phyloP scores from a whole-genome alignment of 1,284 basidiomycete species.

The Malassezia globosa region DNA sequence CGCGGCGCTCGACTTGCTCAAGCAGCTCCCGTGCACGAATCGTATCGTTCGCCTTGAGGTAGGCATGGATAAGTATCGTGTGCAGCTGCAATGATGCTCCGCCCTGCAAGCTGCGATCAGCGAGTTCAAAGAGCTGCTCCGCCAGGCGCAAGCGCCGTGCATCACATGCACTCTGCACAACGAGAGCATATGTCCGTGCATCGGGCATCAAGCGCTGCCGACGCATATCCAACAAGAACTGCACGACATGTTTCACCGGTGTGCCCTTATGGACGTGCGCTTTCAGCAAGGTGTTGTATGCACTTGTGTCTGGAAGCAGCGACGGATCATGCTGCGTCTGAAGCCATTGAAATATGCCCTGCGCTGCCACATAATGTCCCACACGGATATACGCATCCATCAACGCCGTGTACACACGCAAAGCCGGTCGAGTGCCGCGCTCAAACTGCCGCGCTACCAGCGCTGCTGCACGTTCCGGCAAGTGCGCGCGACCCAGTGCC shows the following conservation, averaged over 20 bases:
- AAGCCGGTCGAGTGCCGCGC: constrained; percentile 1
- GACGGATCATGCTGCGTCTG: constrained; percentile 15
- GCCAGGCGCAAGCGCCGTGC: constrained; percentile 60
- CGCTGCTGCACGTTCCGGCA: constrained; percentile 9
- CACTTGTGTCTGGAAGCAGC: constrained; percentile 24
- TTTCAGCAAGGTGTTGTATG: constrained; percentile 61
- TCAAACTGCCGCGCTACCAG: constrained; percentile 4
- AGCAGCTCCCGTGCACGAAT: constrained; percentile 59
- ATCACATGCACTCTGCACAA: constrained; percentile 76
- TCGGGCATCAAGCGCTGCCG: constrained; percentile 55
- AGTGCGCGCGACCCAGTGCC: constrained; percentile 9
- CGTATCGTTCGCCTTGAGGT: constrained; percentile 57
- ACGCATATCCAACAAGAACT: constrained; percentile 58
- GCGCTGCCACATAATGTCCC: constrained; percentile 65
- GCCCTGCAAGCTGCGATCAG: constrained; percentile 22
- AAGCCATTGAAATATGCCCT: constrained; percentile 63
- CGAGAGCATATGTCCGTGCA: constrained; percentile 60
- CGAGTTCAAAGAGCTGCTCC: constrained; percentile 54
- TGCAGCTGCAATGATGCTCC: constrained; percentile 55
- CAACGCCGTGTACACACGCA: constrained; percentile 52
- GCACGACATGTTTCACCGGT: constrained; percentile 60
- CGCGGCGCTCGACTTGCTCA: constrained; percentile 61
- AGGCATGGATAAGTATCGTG: constrained; percentile 74
- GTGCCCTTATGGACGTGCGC: constrained; percentile 70
- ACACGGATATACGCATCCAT: constrained; percentile 75